These are phyloP conservation scores for Arabidopsis lyrata DNA, from an alignment of 441 rosid species.

Conservation along the genomic window DNA sequence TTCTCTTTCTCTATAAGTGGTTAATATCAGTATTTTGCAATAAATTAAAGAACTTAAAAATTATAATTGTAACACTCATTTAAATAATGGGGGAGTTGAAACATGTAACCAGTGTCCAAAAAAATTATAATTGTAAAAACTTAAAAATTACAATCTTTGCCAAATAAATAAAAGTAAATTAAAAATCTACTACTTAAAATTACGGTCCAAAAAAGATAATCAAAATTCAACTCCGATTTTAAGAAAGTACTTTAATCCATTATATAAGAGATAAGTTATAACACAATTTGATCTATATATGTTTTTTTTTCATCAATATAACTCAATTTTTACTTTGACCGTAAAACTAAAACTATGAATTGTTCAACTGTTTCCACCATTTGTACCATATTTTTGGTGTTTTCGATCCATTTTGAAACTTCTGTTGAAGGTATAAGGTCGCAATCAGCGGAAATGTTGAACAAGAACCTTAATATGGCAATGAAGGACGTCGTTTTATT, in stretches of 20 bases:
- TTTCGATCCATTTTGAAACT: background rate
- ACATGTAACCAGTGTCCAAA: background rate
- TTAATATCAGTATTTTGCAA: background rate
- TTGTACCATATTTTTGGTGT: background rate
- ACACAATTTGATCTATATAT: background rate
- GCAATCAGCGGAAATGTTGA: background rate
- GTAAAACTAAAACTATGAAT: background rate
- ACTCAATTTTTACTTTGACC: background rate
- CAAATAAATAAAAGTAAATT: too few relatives aligned
- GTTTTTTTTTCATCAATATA: background rate
- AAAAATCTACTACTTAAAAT: background rate
- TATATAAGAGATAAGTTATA: background rate
- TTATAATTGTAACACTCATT: background rate
- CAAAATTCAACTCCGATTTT: background rate
- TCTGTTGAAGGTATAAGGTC: background rate
- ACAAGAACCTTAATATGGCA: background rate
- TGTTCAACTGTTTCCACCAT: background rate
- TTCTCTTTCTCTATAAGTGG: background rate
- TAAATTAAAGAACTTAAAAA: background rate
- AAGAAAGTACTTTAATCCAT: background rate
- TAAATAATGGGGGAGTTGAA: background rate
- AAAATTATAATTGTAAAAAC: too few relatives aligned
- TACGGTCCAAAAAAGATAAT: background rate
- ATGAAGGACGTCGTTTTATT: background rate
- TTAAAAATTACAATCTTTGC: too few relatives aligned